A percentile compares a stretch with the other conserved stretches of the same genome.
Conservation (phyloP, 2,329 filamentous ascomycete genomes). For the Penicillium sclerotigenum region DNA sequence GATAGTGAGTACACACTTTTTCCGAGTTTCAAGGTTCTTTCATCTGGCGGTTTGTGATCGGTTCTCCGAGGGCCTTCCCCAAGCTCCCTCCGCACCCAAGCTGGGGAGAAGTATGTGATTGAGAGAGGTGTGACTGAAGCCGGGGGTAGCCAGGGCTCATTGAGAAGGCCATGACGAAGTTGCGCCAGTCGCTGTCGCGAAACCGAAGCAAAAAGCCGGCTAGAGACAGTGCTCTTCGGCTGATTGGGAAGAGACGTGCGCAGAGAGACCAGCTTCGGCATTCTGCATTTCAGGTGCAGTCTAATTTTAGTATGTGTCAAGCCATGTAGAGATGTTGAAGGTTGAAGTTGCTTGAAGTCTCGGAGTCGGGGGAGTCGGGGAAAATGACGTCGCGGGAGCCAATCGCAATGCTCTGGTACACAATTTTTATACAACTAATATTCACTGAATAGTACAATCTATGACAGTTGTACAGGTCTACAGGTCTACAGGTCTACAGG, state of each 20-base stretch:
- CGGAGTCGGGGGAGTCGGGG: constrained; percentile 6
- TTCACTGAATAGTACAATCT: not conserved
- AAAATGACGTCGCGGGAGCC: constrained; percentile 9
- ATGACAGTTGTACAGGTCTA: not conserved
- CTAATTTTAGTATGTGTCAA: constrained; percentile 7
- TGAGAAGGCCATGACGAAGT: constrained; percentile 35
- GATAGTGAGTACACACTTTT: constrained; percentile 49
- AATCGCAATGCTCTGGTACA: constrained; percentile 12
- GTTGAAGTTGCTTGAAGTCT: constrained; percentile 5
- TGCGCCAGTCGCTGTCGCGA: constrained; percentile 35
- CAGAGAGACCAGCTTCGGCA: constrained; percentile 28
- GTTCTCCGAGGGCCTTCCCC: constrained; percentile 19
- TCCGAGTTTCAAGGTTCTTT: constrained; percentile 60
- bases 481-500: too few relatives aligned
- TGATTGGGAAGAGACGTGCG: constrained; percentile 10
- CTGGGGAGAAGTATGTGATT: constrained; percentile 27
- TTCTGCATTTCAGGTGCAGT: constrained; percentile 19
- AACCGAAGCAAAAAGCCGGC: constrained; percentile 28
- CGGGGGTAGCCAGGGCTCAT: constrained; percentile 35
- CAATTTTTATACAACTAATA: not conserved
- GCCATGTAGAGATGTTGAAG: constrained; percentile 9
- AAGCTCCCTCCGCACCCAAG: constrained; percentile 19
- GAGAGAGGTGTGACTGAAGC: constrained; percentile 14
- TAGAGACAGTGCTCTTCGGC: constrained; percentile 9
- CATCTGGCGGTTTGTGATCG: constrained; percentile 53